Base-by-base conservation (phyloP, 2,329 filamentous ascomycete genomes). In the Colletotrichum eleusines region DNA sequence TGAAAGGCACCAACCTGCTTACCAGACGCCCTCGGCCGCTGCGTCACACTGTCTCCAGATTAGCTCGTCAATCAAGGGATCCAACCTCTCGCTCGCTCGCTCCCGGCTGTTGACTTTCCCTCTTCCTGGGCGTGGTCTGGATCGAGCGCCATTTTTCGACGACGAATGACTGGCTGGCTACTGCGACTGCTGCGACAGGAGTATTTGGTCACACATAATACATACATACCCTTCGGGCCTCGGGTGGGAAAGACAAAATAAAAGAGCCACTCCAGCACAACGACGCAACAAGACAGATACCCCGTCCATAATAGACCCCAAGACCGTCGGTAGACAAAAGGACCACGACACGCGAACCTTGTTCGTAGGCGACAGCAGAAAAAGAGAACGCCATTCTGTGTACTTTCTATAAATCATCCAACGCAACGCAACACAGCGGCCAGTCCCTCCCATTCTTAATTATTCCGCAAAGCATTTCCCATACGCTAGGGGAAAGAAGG, bases 21-120 rank as follows among this genome's bases (percentile, higher is more conserved):
- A 59, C 51, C 48, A 46, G 53, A 40, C 48, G 20, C 51, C 50
- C 67, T 48, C 38, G 58, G 40, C 46, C n/a, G 65, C 68, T 71
- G 64, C 69, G 65, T 71, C 69, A 71, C 65, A 50, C 57, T 55
- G 46, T 50, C 63, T 61, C 63, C 67, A 70, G 48, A 64, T 67
- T 67, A 31, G 31, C 20, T 51, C 26, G 67, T 60, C 67, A 57
- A 51, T 66, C 63, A 57, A 51, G 50, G 55, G 44, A 46, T 9
- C 44, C n/a, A 6, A 62, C 57, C 33, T 33, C 16, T 54, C 18
- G 18, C 51, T 54, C 51, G 51, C 16, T 54, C 18, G 18, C 51
- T 54, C 51, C 28, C 31, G 18, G 51, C 26, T 58, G 35, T 31
- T 26, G 26, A 59, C 16, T 40, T 26, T 20, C 26, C 12, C 50